phyloP scores from a whole-genome alignment of 257 asterid genomes.

The Thymus mandschuricus region DNA sequence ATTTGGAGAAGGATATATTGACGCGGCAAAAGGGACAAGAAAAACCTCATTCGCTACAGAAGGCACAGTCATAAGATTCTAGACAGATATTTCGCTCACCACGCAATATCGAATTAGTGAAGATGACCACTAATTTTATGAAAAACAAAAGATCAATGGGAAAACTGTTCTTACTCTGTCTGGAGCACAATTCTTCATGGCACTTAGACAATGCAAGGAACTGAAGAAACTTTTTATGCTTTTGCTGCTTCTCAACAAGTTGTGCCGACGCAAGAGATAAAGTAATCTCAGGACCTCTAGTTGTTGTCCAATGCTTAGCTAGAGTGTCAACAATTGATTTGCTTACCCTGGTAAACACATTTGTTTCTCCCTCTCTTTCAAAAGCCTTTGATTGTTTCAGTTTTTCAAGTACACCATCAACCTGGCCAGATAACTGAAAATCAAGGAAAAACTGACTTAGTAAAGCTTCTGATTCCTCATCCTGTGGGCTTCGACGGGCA shows the following conservation, averaged over 20 bases:
- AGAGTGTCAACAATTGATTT: conserved; percentile 91
- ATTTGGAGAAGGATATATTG: conserved; percentile 4
- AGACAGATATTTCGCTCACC: conserved; percentile 12
- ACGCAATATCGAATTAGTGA: not conserved
- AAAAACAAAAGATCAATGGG: not conserved
- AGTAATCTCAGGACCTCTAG: conserved; percentile 90
- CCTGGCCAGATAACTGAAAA: conserved; percentile 78
- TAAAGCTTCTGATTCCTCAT: conserved; percentile 92
- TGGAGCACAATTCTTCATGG: conserved; percentile 85
- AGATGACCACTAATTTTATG: not conserved
- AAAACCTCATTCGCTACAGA: conserved; percentile 18
- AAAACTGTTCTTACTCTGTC: conserved; percentile 67
- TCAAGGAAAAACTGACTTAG: conserved; percentile 84
- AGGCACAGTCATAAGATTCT: conserved; percentile 27
- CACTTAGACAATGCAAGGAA: conserved; percentile 95
- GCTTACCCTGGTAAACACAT: conserved; percentile 80
- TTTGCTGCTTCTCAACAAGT: conserved; percentile 86
- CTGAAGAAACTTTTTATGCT: conserved; percentile 84
- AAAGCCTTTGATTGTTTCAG: conserved; percentile 75
- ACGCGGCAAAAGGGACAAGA: conserved; percentile 26
- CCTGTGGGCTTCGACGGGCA: conserved; percentile 71
- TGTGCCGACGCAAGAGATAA: conserved; percentile 77
- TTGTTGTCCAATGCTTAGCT: conserved; percentile 97
- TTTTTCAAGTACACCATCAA: conserved; percentile 71
- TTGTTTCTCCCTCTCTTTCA: conserved; percentile 90